These are phyloP conservation scores for Cryphonectria radicalis DNA, from an alignment of 2,329 filamentous ascomycete species.

Conservation along the genomic window DNA sequence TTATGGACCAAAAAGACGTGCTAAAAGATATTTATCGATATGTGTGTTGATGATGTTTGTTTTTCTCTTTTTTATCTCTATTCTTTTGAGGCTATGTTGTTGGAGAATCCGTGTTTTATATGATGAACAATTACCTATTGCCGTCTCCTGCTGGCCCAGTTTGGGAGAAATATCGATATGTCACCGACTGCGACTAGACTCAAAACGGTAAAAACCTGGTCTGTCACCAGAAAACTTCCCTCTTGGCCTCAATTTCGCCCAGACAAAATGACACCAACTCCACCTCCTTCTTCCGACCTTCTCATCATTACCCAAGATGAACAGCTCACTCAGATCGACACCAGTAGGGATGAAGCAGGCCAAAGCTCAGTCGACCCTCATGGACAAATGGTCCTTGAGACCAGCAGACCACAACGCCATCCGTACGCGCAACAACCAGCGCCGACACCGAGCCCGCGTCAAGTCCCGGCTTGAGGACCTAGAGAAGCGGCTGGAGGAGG, in stretches of 20 bases:
- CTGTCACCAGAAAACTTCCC: conserved; percentile 33
- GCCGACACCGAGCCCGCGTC: conserved; percentile 51
- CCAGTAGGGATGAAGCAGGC: neutral
- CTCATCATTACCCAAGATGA: neutral
- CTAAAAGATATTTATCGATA: neutral
- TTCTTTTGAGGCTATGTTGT: neutral
- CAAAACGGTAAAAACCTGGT: conserved; percentile 24
- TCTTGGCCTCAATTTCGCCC: conserved; percentile 3
- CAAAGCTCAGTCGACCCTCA: neutral
- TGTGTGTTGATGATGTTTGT: neutral
- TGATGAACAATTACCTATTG: neutral
- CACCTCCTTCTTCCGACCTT: neutral
- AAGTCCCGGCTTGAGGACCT: conserved; percentile 45
- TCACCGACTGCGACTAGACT: conserved; percentile 23
- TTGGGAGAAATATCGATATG: conserved; percentile 17
- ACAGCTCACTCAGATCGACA: neutral
- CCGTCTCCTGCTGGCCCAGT: neutral
- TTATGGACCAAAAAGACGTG: neutral
- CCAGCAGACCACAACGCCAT: conserved; percentile 39
- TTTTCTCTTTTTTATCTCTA: neutral
- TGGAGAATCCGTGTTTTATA: neutral
- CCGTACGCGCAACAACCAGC: conserved; percentile 56
- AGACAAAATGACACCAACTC: conserved; percentile 23
- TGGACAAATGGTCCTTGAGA: conserved; percentile 37
- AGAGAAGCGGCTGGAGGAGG: conserved; percentile 38